phyloP scores from a whole-genome alignment of 306 rosid species.

The Abrus precatorius region DNA sequence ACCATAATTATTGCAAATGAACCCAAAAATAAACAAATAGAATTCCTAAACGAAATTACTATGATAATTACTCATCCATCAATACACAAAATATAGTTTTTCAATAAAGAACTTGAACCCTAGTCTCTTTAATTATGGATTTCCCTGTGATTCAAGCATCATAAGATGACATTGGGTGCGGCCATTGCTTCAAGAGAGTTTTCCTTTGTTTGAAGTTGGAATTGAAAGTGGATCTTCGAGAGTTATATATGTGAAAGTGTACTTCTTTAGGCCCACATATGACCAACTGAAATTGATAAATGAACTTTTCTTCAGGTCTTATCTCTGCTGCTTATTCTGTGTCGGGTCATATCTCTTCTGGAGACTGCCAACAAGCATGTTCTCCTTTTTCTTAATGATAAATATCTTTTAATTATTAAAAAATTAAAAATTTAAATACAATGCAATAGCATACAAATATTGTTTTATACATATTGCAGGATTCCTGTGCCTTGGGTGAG shows the following conservation, averaged over 20 bases:
- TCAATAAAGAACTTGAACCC: not conserved
- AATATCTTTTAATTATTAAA: not conserved
- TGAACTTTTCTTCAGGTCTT: not conserved
- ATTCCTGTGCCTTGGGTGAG: not conserved
- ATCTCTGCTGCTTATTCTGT: conserved; percentile 1
- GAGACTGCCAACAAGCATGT: not conserved
- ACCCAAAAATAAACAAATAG: conserved; percentile 1
- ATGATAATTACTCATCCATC: not conserved
- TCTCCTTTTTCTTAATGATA: not conserved
- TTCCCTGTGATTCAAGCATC: not conserved
- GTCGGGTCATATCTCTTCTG: not conserved
- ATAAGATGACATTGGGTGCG: not conserved
- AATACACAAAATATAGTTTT: not conserved
- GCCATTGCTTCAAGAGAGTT: not conserved
- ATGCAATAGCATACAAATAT: not conserved
- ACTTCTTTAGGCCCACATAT: not conserved
- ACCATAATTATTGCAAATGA: conserved; percentile 1
- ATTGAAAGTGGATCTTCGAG: not conserved
- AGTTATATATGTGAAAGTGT: not conserved
- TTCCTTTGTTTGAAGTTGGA: not conserved
- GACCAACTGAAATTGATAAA: not conserved
- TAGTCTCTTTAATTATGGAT: not conserved
- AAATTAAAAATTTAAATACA: not conserved
- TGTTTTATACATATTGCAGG: not conserved
- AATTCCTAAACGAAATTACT: conserved; percentile 6